These are phyloP conservation scores for Cucurbitaria berberidis DNA, from an alignment of 2,329 filamentous ascomycete species.

Conservation along the genomic window DNA sequence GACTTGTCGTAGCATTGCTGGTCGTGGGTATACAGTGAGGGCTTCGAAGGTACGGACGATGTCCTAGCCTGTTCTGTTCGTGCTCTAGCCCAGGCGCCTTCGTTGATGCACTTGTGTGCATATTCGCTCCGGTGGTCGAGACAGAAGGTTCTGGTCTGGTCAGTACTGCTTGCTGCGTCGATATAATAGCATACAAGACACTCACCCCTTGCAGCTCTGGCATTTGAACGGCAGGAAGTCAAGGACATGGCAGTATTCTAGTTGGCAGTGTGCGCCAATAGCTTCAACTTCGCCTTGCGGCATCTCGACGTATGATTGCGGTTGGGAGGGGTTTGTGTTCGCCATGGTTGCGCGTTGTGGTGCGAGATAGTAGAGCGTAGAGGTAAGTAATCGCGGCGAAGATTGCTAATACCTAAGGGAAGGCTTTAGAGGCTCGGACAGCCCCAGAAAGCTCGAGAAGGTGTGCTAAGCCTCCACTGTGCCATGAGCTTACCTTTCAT, in stretches of 20 bases:
- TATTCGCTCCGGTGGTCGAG: slow-evolving; percentile 91
- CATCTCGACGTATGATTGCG: slow-evolving; percentile 71
- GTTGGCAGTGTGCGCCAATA: slow-evolving; percentile 90
- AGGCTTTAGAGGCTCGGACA: slow-evolving; percentile 13
- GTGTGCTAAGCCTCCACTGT: slow-evolving; percentile 4
- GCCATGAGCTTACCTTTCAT: slow-evolving; percentile 20
- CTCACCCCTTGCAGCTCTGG: slow-evolving; percentile 75
- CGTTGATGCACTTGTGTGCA: slow-evolving; percentile 71
- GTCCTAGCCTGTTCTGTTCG: slow-evolving; percentile 48
- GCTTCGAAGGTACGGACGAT: slow-evolving; percentile 51
- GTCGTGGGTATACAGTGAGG: slow-evolving; percentile 64
- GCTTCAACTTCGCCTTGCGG: slow-evolving; percentile 74
- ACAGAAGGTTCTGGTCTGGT: slow-evolving; percentile 72
- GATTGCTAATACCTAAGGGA: slow-evolving; percentile 10
- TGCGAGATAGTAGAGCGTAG: neutral
- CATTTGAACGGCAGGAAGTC: slow-evolving; percentile 96
- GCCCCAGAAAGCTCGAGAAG: slow-evolving; percentile 28
- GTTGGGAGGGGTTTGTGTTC: slow-evolving; percentile 13
- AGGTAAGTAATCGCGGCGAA: neutral
- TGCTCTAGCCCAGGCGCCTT: slow-evolving; percentile 65
- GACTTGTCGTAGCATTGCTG: slow-evolving; percentile 70
- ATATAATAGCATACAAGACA: neutral
- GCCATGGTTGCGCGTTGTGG: slow-evolving; percentile 21
- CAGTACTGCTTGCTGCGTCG: slow-evolving; percentile 2
- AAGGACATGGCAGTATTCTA: slow-evolving; percentile 88